These are phyloP conservation scores for Ogataea populi-albae DNA, from an alignment of 805 yeast genomes.

Conservation along the genomic window DNA sequence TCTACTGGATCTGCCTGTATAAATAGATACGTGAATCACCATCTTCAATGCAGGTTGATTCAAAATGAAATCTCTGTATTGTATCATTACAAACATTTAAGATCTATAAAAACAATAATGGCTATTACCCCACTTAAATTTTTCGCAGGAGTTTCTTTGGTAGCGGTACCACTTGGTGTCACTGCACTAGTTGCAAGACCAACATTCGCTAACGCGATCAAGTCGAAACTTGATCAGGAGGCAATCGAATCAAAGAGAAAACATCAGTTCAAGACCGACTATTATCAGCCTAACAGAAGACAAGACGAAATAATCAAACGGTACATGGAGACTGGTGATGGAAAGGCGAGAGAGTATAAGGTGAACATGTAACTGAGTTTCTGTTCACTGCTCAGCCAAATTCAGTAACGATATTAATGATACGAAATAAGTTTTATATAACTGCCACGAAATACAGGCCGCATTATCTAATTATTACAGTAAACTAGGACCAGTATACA, in stretches of 20 bases:
- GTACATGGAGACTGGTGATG: conserved; percentile 28
- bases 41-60: too few relatives aligned
- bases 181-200: conserved; percentile 31
- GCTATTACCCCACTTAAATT: conserved; percentile 30
- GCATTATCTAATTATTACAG: conserved; percentile 10
- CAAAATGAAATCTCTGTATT: too few relatives aligned
- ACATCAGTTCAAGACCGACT: conserved; percentile 29
- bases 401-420: too few relatives aligned
- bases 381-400: neutral
- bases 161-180: conserved; percentile 28
- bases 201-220: conserved; percentile 35
- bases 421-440: neutral
- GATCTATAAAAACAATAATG: conserved; percentile 22
- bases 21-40: too few relatives aligned
- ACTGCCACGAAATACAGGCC: neutral
- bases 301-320: conserved; percentile 26
- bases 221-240: conserved; percentile 33
- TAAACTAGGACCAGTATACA: conserved; percentile 29
- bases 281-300: conserved; percentile 19
- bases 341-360: conserved; percentile 29
- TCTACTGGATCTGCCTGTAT: too few relatives aligned
- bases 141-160: conserved; percentile 28
- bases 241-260: conserved; percentile 26
- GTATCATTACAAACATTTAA: too few relatives aligned
- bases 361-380: conserved; percentile 6